phyloP scores from a whole-genome alignment of 169 alveolate genomes.

The Plasmodium cynomolgi region DNA sequence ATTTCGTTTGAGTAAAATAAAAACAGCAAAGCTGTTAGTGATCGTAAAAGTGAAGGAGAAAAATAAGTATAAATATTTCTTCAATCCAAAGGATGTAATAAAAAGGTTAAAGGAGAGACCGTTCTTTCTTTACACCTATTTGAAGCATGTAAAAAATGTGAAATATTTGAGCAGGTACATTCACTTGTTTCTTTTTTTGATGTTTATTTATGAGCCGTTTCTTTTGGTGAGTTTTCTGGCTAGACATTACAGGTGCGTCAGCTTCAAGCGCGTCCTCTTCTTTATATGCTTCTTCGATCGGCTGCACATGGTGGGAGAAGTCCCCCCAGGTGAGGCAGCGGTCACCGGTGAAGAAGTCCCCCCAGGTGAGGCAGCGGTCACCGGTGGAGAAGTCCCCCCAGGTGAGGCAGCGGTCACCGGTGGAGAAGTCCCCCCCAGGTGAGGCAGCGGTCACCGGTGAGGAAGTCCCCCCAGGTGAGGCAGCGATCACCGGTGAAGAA shows the following conservation, averaged over 20 bases:
- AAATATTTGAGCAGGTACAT: conserved; percentile 9
- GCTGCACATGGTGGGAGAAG: background rate
- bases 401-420: background rate
- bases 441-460: background rate
- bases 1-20: conserved; percentile 8
- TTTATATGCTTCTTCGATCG: conserved; percentile 34
- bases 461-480: background rate
- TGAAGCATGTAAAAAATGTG: conserved; percentile 23
- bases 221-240: background rate
- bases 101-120: conserved; percentile 61
- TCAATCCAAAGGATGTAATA: conserved; percentile 29
- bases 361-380: background rate
- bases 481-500: background rate
- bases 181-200: conserved; percentile 21
- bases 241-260: conserved; percentile 13
- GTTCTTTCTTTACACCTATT: conserved; percentile 32
- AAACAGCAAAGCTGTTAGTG: conserved; percentile 26
- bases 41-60: conserved; percentile 19
- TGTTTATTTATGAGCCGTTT: conserved; percentile 47
- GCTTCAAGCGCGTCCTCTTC: conserved; percentile 25
- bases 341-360: background rate
- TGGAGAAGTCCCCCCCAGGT: background rate
- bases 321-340: background rate
- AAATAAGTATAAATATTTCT: conserved; percentile 9
- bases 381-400: background rate